Percentiles rank a stretch among this genome's conserved stretches.
phyloP scores from a whole-genome alignment of 768 basidiomycete genomes.

The Lactarius akahatsu region DNA sequence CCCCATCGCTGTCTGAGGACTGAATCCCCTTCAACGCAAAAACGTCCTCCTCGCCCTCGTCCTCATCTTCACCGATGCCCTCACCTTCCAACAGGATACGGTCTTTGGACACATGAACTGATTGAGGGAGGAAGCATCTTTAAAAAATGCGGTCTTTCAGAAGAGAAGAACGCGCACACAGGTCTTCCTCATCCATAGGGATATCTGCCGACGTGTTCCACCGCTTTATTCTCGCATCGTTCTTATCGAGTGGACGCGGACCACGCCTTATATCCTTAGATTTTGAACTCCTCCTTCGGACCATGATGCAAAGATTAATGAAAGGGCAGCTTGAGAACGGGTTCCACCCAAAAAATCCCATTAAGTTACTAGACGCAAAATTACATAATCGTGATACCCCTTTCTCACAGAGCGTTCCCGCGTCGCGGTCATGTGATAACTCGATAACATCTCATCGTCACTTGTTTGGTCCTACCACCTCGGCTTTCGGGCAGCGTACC shows the following conservation, averaged over 20 bases:
- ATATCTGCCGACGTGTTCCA: conserved; percentile 71
- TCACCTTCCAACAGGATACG: conserved; percentile 74
- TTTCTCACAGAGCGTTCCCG: neutral
- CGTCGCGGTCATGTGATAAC: conserved; percentile 5
- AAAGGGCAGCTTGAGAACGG: neutral
- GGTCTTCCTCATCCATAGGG: conserved; percentile 75
- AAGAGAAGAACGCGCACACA: conserved; percentile 51
- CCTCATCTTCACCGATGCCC: conserved; percentile 47
- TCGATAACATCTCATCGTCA: neutral
- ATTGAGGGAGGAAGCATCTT: neutral
- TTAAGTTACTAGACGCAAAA: neutral
- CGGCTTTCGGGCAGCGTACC: conserved; percentile 56
- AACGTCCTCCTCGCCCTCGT: conserved; percentile 76
- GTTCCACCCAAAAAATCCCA: neutral
- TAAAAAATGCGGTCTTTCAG: too few relatives aligned
- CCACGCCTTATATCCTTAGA: conserved; percentile 32
- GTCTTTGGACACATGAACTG: conserved; percentile 76
- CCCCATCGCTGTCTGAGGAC: conserved; percentile 44
- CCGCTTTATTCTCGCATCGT: conserved; percentile 54
- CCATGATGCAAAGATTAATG: conserved; percentile 15
- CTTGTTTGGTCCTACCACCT: conserved; percentile 55
- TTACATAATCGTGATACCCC: neutral
- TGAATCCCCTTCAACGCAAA: conserved; percentile 66
- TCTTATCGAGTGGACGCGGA: conserved; percentile 50
- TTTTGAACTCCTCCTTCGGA: conserved; percentile 19